Conservation (phyloP, 108 stramenopile genomes). For the Mayamaea pseudoterrestris region DNA sequence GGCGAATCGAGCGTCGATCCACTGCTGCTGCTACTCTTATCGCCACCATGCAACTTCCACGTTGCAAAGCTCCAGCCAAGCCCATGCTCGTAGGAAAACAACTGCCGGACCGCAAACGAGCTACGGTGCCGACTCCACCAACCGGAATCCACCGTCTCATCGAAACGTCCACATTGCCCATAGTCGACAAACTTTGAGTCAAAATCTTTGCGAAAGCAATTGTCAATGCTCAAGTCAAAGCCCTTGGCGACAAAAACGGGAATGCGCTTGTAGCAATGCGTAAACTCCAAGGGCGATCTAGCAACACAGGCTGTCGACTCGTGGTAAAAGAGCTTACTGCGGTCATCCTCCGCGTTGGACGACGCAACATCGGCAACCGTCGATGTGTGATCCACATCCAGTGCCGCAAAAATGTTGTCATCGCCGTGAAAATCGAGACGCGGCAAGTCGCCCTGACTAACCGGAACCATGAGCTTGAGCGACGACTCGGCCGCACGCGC, state of each 20-base stretch:
- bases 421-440: too few species aligned
- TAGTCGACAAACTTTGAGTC: constrained; percentile 35
- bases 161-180: constrained; percentile 67
- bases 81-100: constrained; percentile 55
- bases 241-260: constrained; percentile 42
- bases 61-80: constrained; percentile 61
- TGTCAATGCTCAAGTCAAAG: constrained; percentile 53
- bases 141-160: constrained; percentile 43
- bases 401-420: constrained; percentile 34
- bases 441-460: constrained; percentile 6
- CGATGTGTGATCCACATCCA: constrained; percentile 24
- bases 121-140: constrained; percentile 66
- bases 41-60: constrained; percentile 55
- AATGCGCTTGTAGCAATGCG: constrained; percentile 28
- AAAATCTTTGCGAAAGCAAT: constrained; percentile 26
- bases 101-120: constrained; percentile 46
- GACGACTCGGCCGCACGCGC: constrained; percentile 16
- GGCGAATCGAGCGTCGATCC: constrained; percentile 32
- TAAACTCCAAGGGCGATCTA: constrained; percentile 59
- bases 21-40: constrained; percentile 9
- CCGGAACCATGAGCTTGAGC: constrained; percentile 28
- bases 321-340: constrained; percentile 68
- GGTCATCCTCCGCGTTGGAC: constrained; percentile 33
- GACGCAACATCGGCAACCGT: constrained; percentile 58
- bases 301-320: constrained; percentile 43